phyloP scores from a whole-genome alignment of 208 protist genomes.

The Balamuthia mandrillaris region DNA sequence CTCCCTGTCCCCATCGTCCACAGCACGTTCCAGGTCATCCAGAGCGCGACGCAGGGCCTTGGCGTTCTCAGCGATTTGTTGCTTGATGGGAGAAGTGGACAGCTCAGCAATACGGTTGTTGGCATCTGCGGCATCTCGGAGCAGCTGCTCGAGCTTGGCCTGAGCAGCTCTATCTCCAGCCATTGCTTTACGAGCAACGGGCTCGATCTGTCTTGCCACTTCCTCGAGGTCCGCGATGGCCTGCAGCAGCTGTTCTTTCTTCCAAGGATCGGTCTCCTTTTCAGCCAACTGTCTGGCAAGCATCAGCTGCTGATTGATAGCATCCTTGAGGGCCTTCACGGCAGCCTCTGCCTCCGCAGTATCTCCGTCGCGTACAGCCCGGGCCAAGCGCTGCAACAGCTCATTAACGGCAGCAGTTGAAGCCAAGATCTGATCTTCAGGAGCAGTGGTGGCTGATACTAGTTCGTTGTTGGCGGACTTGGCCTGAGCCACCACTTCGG shows the following conservation, averaged over 20 bases:
- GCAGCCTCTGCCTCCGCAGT: background rate
- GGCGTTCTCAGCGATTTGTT: background rate
- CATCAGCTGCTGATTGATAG: background rate
- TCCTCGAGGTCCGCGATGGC: background rate
- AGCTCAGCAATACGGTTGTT: conserved; percentile 26
- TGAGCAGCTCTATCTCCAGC: background rate
- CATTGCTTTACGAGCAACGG: background rate
- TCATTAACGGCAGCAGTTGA: background rate
- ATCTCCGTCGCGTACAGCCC: background rate
- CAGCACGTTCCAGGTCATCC: background rate
- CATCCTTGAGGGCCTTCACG: conserved; percentile 7
- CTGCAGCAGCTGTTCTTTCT: background rate
- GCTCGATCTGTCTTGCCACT: background rate
- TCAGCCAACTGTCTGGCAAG: background rate
- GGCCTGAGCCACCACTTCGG: background rate
- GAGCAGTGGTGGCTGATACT: conserved; percentile 4
- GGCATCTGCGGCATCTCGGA: background rate
- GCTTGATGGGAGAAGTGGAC: background rate
- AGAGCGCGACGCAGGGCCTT: background rate
- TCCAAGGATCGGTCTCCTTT: background rate
- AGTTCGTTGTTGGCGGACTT: background rate
- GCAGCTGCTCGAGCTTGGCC: background rate
- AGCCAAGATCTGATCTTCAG: background rate
- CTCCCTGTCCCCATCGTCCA: conserved; percentile 15
- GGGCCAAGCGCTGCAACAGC: background rate